These are phyloP conservation scores for Pythium volutum DNA, from an alignment of 352 stramenopile species.

Conservation along the genomic window DNA sequence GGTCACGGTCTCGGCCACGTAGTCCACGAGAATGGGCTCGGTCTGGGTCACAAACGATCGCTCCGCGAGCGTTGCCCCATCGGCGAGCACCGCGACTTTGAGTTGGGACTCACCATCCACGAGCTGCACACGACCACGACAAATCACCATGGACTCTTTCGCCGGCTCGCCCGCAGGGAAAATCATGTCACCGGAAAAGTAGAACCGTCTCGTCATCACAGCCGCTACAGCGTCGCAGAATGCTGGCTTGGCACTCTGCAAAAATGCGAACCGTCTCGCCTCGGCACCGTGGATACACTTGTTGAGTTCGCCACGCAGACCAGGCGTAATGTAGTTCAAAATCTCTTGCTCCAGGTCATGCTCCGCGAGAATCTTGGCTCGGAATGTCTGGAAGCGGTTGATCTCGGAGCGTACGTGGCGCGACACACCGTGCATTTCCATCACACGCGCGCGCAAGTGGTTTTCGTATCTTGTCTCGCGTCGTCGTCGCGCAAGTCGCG, in stretches of 20 bases:
- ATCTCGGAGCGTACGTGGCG: constrained; percentile 19
- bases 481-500: constrained; percentile 16
- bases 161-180: constrained; percentile 22
- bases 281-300: constrained; percentile 11
- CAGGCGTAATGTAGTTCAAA: constrained; percentile 13
- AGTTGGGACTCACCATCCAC: constrained; percentile 11
- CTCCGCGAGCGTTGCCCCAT: constrained; percentile 19
- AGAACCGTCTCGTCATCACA: constrained; percentile 19
- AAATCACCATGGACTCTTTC: constrained; percentile 25
- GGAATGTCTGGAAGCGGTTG: constrained; percentile 27
- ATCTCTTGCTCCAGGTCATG: constrained; percentile 22
- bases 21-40: constrained; percentile 17
- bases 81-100: constrained; percentile 7
- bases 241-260: constrained; percentile 1
- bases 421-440: constrained; percentile 21
- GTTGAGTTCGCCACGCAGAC: constrained; percentile 20
- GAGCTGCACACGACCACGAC: constrained; percentile 19
- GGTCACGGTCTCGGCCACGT: constrained; percentile 15
- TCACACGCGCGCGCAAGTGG: constrained; percentile 22
- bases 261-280: constrained; percentile 10
- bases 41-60: constrained; percentile 17
- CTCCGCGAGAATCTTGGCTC: constrained; percentile 15
- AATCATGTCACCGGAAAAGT: constrained; percentile 23
- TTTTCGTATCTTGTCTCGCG: constrained; percentile 23
- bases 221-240: constrained; percentile 21